Evolutionary conservation across 2,329 filamentous ascomycete species (phyloP).

Genomic region (Stagonosporopsis cucurbitacearum): DNA sequence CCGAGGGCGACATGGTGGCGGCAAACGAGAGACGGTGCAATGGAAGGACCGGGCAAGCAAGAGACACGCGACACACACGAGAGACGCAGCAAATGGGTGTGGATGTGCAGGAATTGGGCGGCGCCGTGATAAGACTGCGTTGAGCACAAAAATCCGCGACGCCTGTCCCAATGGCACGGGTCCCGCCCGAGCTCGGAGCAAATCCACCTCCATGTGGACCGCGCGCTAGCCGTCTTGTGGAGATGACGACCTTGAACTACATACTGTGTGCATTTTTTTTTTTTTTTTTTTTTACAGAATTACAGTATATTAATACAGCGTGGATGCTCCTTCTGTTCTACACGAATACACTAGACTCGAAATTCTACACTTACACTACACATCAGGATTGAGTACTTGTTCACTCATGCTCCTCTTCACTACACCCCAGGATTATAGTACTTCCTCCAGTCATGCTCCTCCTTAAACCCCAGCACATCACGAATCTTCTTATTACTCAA

Average conservation of each 20-base stretch:
- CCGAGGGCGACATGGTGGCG: conserved; percentile 43
- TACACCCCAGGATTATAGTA: conserved; percentile 37
- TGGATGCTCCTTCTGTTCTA: too few relatives aligned
- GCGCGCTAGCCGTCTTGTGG: conserved; percentile 2
- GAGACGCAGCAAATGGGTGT: conserved; percentile 17
- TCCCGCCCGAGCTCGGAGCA: conserved; percentile 2
- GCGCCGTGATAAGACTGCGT: conserved; percentile 2
- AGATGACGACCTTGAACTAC: neutral
- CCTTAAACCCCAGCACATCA: conserved; percentile 64
- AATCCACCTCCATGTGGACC: neutral
- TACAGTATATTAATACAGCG: too few relatives aligned
- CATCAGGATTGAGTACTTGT: too few relatives aligned
- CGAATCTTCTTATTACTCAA: conserved; percentile 67
- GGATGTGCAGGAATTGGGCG: conserved; percentile 11
- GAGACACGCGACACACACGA: too few relatives aligned
- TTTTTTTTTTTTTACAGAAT: too few relatives aligned
- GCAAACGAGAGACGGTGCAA: conserved; percentile 10
- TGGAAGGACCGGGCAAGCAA: neutral
- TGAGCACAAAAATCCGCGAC: conserved; percentile 17
- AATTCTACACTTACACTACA: neutral
- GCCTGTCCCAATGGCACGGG: neutral
- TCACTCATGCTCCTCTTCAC: too few relatives aligned
- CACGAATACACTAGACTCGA: too few relatives aligned
- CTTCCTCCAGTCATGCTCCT: conserved; percentile 64
- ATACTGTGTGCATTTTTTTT: too few relatives aligned